Base-by-base conservation (phyloP, 1,284 basidiomycete species). In the Thelephora terrestris region DNA sequence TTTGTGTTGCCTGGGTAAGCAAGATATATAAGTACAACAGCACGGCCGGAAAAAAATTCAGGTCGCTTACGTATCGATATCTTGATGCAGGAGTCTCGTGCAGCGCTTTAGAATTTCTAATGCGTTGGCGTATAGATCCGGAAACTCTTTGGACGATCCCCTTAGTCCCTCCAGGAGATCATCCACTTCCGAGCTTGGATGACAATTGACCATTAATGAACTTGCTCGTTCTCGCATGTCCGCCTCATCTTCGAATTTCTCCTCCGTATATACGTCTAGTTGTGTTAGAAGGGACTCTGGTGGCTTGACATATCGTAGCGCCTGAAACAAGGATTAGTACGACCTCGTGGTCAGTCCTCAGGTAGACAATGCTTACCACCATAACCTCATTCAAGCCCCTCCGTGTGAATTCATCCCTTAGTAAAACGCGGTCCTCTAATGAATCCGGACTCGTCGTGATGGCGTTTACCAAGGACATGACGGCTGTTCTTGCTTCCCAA, bases 161-260 rank as follows among this genome's bases (percentile, higher is more conserved):
- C 82, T 62, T 17, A 87, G 59, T 35, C 81, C 77, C 35, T 79
- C 73, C 42, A 83, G 56, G 4, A 71, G 69, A 7, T 67, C 57
- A 46, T 75, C 75, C 1, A 73, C 72, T 36, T 80, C 77, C 1
- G 73, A 74, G 5, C 61, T 59, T 7, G 66, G 60, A 18, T 65
- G 58, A 21, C 68, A 60, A 47, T 73, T 68, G 14, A 59, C 55
- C 49, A 80, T 65, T n/a, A 76, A 57, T 53, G 61, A 66, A 12
- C 70, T 68, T 16, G 76, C 69, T 29, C 76, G 75, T 50, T 89
- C 81, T 17, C 81, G 77, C 63, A 91, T 73, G 48, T 92, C 87
- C 59, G 87, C 82, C 61, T 90, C 84, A 62, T 95, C 91, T 55
- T 92, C 90, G 45, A 85, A 86, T 57, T 90, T 88, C 62, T 93